Base-by-base conservation (phyloP, 495 filamentous ascomycete genomes). In the Daldinia loculata region DNA sequence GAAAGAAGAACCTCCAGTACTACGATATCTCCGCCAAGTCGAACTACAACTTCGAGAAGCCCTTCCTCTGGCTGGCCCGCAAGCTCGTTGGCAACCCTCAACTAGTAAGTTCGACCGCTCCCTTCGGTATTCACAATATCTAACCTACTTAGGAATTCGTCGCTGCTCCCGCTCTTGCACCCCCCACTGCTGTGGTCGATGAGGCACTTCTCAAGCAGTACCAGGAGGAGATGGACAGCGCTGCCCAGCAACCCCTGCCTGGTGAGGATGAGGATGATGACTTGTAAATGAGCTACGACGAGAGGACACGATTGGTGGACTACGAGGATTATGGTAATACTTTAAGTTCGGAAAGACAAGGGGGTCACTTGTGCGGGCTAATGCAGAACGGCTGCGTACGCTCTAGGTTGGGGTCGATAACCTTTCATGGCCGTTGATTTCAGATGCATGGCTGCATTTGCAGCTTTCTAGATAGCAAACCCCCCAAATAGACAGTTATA, bases 21-120 rank as follows among this genome's bases (percentile, higher is more conserved):
- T 99, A 99, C 88, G 96, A 99, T 71, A 99, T 99, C 80, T 97
- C 93, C 53, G 96, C 96, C 81, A 99, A 99, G 89, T 97, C 94
- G 75, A 99, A 99, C 86, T 99, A 99, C 87, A 99, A 99, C 91
- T 99, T 99, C 85, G 96, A 99, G 91, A 99, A 99, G 90, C 96
- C 96, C 67, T 99, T 99, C 92, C 89, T 99, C 69, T 99, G 96
- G 96, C 91, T 99, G 75, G 96, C 95, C 60, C 90, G 96, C 78
- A 98, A 99, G 89, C 89, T 98, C 53, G 96, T 97, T 67, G 96
- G 95, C 80, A 98, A 99, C 87, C 87, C 92, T 70, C 81, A 84
- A 72, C 84, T 99, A 80, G 94, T 97, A 86, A 74, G 92, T 61
- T 56, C 22, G 53, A 12, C 32, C 60, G 29, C 26, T 12, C 45